Evolutionary conservation across 2,329 filamentous ascomycete genomes (phyloP), one percentile per base, ranked within the genome.

Genomic region (Pseudopyricularia javanii): DNA sequence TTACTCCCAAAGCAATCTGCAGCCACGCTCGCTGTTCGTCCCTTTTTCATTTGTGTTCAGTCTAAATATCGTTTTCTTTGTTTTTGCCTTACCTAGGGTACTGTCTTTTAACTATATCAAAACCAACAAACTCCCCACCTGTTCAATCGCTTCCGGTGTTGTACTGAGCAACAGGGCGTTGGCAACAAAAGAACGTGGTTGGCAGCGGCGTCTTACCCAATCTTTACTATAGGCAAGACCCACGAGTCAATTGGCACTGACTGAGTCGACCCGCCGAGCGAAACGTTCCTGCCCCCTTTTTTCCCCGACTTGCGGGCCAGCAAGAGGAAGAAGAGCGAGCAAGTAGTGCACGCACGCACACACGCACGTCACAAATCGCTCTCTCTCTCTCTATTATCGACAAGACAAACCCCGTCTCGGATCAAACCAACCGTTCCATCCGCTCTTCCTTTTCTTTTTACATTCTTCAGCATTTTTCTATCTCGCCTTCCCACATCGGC

Each of bases 271-370:
- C 40, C 40, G 40, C 40, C 40, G 20, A 45, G 22, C 40, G 40
- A 45, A 45, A 45, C 40, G 40, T 45, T 45, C 40, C 40, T 45
- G 40, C 40, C 40, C 40, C 40, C 40, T 45, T 45, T 45, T 40
- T 22, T 45, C 24, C 24, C 40, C 24, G 24, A 45, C 40, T 45
- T 45, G 40, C 40, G 40, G 40, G 40, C 40, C 40, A 26, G 20
- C 40, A 26, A 24, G 28, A 9, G 24, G 24, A 45, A 45, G 40
- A 14, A 24, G 17, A 24, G 17, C 22, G 40, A 4, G 9, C 28
- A n/a, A n/a, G n/a, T n/a, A n/a, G n/a, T n/a, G n/a, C 28, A 30
- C 28, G 5, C 28, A 30, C 28, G n/a, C n/a, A n/a, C n/a, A n/a
- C 17, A 43, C 37, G 37, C 40, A 45, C 40, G 40, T 45, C 40